A percentile compares a stretch with the other conserved stretches of the same genome.
These are phyloP conservation scores for Gossypium gossypioides DNA, from an alignment of 441 rosid species.

Conservation along the genomic window DNA sequence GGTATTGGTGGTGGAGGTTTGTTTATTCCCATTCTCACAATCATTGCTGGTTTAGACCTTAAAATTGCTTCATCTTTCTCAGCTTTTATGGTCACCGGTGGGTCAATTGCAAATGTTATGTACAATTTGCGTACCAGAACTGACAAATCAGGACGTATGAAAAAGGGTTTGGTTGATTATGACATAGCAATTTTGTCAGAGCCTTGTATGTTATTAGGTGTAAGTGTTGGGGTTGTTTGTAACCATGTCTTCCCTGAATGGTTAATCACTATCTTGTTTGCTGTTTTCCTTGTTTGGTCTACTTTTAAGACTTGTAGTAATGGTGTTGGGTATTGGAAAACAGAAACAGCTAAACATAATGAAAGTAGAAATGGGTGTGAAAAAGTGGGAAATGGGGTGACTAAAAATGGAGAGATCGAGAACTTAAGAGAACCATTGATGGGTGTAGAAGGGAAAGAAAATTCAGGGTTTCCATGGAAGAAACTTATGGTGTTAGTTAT, in stretches of 20 bases:
- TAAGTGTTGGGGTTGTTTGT: conserved; percentile 72
- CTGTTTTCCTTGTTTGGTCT: conserved; percentile 69
- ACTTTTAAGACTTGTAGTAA: conserved; percentile 61
- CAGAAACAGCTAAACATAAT: conserved; percentile 38
- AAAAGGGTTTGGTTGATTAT: conserved; percentile 45
- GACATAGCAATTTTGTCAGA: conserved; percentile 69
- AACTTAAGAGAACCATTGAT: conserved; percentile 36
- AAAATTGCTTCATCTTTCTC: conserved; percentile 72
- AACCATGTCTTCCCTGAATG: conserved; percentile 74
- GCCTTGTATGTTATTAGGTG: conserved; percentile 81
- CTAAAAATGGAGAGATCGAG: conserved; percentile 14
- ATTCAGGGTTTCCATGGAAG: conserved; percentile 48
- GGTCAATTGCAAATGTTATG: conserved; percentile 66
- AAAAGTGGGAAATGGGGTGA: conserved; percentile 30
- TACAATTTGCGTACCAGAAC: conserved; percentile 33
- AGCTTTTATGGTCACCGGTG: conserved; percentile 94
- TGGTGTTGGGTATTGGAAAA: conserved; percentile 50
- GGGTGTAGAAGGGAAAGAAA: conserved; percentile 17
- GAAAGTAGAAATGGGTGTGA: conserved; percentile 24
- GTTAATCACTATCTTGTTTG: conserved; percentile 63
- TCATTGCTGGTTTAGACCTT: conserved; percentile 64
- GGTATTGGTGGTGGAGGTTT: conserved; percentile 95
- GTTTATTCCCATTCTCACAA: conserved; percentile 61
- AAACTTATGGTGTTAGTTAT: conserved; percentile 50
- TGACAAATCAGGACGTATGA: conserved; percentile 34